Base-by-base conservation (phyloP, 805 yeast genomes). In the Candida schatavii region DNA sequence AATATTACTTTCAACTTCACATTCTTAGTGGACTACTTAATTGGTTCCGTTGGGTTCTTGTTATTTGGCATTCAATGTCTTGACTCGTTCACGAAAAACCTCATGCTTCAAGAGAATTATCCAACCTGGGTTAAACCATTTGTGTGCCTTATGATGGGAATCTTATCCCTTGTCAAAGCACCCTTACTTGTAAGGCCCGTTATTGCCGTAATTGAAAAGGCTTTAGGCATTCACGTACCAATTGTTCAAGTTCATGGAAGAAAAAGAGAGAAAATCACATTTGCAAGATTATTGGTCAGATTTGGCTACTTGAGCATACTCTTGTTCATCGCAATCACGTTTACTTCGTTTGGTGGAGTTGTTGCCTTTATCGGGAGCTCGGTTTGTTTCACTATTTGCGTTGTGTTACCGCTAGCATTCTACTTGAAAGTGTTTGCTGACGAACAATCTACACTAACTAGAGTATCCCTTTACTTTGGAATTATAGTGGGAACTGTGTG, bases 81-180 rank as follows among this genome's bases (percentile, higher is more conserved):
- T 36, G 91, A 87, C 54, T 89, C 87, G 45, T 74, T 90, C 44
- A 86, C 95, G 2, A 85, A 85, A 54, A 85, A 85, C 44, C 70
- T 89, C 34, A 70, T 89, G 61, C 35, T 29, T 20, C 35, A 38
- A 19, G 21, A 18, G 9, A 28, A 29, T 17, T 88, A 85, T 55
- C 95, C 96, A 1, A 51, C 58, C 11, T 75, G 78, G 59, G 71
- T 85, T 26, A 59, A 57, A 27, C 54, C 60, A 1, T 35, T 54
- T 20, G 52, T 67, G 15, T 54, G 67, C 42, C 40, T 58, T 2
- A 49, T 68, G n/a, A 57, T 70, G 52, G 70, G 71, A 3, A 29
- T 69, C 21, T 50, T 70, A 13, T 70, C 75, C 6, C 46, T 70
- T n/a, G 66, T 69, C 28, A 70, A 70, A 44, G 51, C 68, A 34